Evolutionary conservation across 1,284 basidiomycete species (phyloP), one percentile per base, ranked within the genome.

Genomic region (Malassezia cuniculi): DNA sequence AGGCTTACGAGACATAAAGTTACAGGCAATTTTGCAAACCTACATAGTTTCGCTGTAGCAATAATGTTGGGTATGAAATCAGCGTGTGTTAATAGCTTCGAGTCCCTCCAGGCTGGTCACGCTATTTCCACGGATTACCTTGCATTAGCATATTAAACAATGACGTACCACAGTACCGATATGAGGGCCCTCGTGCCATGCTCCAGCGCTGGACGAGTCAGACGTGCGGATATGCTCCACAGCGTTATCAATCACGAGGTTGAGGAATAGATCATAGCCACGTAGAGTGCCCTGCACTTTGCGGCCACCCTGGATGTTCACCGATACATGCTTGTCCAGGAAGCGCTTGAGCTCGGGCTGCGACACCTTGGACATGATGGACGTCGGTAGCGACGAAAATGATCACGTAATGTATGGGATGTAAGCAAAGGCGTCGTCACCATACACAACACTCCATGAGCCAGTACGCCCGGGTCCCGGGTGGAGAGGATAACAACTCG

Each of bases 231-330:
- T 78, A 72, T 95, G 89, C 71, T 99, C 93, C 58, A 81, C 71
- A 11, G 85, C 84, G 60, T 95, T 85, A 68, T 97, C 90, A 65
- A 99, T 78, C 47, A 97, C 90, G 28, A 99, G 76, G 70, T 99
- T 99, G 68, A 99, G 73, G 74, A 99, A 99, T 58, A 99, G 81
- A 74, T 97, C 93, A 70, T 90, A 97, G 26, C 93, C 93, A 49
- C 93, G 80, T 40, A 97, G 72, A n/a, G 80, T 80, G 41, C 90
- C 93, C 70, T 84, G 85, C 59, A 97, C 82, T 75, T 85, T 86
- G 59, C 93, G 81, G 42, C 86, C 86, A 38, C 89, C 93, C 68
- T 99, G 90, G 6, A 99, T 74, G 72, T 94, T 80, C 62, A 97
- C 75, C 70, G 86, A 87, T 55, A 95, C 73, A 57, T 82, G 83